These are phyloP conservation scores for Xylaria sp. DNA, from an alignment of 2,329 filamentous ascomycete genomes.

Conservation along the genomic window DNA sequence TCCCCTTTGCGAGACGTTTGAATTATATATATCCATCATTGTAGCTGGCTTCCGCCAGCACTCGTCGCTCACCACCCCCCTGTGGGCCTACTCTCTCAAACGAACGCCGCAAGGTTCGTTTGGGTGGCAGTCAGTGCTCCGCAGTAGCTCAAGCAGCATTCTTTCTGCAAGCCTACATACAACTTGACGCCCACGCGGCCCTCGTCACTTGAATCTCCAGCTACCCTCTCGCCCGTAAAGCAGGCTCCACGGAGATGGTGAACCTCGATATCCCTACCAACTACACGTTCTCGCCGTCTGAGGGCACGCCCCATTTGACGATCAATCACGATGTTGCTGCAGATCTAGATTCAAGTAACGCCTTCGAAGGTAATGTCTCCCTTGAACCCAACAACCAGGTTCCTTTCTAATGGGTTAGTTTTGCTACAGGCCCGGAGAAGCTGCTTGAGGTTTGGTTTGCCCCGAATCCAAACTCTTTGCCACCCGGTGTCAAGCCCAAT, in stretches of 20 bases:
- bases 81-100: slow-evolving; percentile 98
- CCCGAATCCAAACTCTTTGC: slow-evolving; percentile 78
- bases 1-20: slow-evolving; percentile 74
- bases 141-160: slow-evolving; percentile 65
- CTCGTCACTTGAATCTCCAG: slow-evolving; percentile 15
- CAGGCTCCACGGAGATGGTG: slow-evolving; percentile 76
- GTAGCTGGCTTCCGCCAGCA: slow-evolving; percentile 91
- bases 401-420: slow-evolving; percentile 27
- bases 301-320: slow-evolving; percentile 87
- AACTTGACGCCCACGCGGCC: slow-evolving; percentile 36
- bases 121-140: slow-evolving; percentile 98
- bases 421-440: slow-evolving; percentile 84
- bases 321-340: slow-evolving; percentile 96
- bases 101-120: slow-evolving; percentile 95
- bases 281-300: slow-evolving; percentile 84
- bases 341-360: slow-evolving; percentile 93
- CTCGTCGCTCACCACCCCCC: slow-evolving; percentile 69
- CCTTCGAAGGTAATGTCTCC: slow-evolving; percentile 80
- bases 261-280: slow-evolving; percentile 81
- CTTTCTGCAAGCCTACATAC: slow-evolving; percentile 42
- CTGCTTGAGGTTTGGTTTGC: slow-evolving; percentile 98
- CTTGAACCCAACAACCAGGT: too few relatives aligned
- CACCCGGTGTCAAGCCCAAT: slow-evolving; percentile 74
- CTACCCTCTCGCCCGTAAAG: slow-evolving; percentile 38
- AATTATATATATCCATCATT: slow-evolving; percentile 58